Evolutionary conservation across 2,329 filamentous ascomycete species (phyloP).

Genomic region (Lizonia empirigonia): DNA sequence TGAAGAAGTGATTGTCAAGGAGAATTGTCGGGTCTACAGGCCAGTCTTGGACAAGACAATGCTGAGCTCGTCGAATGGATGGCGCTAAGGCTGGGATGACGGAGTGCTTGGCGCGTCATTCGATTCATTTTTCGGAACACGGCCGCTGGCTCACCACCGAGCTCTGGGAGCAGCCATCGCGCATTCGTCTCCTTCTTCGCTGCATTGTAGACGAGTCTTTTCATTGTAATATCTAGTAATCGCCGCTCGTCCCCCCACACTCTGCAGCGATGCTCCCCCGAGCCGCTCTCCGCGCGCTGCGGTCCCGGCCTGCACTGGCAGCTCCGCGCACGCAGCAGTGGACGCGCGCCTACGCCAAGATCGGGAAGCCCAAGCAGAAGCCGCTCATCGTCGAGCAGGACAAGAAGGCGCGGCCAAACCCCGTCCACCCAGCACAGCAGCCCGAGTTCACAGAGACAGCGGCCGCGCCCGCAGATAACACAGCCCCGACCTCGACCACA

Average conservation of each 20-base stretch:
- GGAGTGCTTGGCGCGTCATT: background rate
- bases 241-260: background rate
- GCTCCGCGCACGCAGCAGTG: constrained; percentile 36
- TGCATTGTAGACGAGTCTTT: background rate
- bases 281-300: constrained; percentile 43
- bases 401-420: constrained; percentile 31
- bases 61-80: too few relatives aligned
- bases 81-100: too few relatives aligned
- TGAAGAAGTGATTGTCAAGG: too few relatives aligned
- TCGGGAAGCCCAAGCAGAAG: constrained; percentile 17
- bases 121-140: constrained; percentile 1
- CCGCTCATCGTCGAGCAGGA: constrained; percentile 36
- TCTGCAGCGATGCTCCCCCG: constrained; percentile 41
- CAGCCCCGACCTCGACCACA: constrained; percentile 22
- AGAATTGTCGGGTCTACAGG: too few relatives aligned
- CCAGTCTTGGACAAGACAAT: too few relatives aligned
- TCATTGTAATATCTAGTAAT: background rate
- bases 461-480: constrained; percentile 26
- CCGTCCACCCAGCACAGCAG: constrained; percentile 42
- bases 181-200: background rate
- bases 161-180: background rate
- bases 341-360: constrained; percentile 34
- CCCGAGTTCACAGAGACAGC: constrained; percentile 39
- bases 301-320: constrained; percentile 33
- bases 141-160: background rate